phyloP scores from a whole-genome alignment of 345 rosid species.

The Reutealis trisperma region DNA sequence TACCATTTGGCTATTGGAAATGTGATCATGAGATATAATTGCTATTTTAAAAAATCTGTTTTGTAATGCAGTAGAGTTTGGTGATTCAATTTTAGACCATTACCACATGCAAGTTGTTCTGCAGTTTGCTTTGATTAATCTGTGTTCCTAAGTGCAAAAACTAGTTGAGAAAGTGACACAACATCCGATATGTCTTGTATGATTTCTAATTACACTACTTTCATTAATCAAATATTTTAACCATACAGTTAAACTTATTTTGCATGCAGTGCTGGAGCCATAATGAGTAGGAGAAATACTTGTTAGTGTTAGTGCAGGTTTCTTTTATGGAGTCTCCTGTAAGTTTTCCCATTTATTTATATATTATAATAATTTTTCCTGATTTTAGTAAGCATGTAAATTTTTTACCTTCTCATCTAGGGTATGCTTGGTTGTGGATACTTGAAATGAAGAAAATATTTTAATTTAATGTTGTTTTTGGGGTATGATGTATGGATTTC shows the following conservation, averaged over 20 bases:
- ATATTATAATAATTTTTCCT: background rate
- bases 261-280: slow-evolving; percentile 13
- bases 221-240: background rate
- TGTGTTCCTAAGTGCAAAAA: background rate
- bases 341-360: slow-evolving; percentile 18
- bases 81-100: background rate
- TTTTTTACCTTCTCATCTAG: background rate
- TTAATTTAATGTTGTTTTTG: background rate
- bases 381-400: background rate
- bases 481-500: background rate
- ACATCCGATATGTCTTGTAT: background rate
- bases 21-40: background rate
- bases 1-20: background rate
- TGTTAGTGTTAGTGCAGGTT: slow-evolving; percentile 18
- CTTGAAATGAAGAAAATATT: background rate
- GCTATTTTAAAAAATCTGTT: background rate
- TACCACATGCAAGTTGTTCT: background rate
- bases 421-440: background rate
- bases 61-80: background rate
- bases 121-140: background rate
- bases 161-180: too few species aligned
- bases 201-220: background rate
- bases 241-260: background rate
- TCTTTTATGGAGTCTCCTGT: slow-evolving; percentile 31
- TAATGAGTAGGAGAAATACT: slow-evolving; percentile 21